These are phyloP conservation scores for Globisporangium irregulare DNA, from an alignment of 352 stramenopile genomes.

Conservation along the genomic window DNA sequence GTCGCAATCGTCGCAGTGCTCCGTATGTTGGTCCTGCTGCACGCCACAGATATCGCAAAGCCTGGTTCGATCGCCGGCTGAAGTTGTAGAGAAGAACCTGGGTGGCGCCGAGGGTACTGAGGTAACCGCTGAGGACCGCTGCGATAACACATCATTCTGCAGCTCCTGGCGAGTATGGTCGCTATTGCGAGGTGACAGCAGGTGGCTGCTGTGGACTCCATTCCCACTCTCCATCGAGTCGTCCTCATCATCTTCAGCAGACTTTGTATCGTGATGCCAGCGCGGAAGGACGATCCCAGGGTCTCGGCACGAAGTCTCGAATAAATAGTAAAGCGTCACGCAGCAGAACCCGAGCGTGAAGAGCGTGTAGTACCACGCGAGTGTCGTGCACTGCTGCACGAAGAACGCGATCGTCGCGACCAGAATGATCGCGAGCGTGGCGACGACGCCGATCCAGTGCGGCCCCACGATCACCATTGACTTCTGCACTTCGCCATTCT, in stretches of 20 bases:
- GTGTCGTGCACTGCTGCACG: conserved; percentile 40
- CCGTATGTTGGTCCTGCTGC: conserved; percentile 51
- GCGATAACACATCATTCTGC: conserved; percentile 8
- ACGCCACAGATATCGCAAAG: conserved; percentile 71
- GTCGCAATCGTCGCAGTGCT: conserved; percentile 93
- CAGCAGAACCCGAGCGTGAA: conserved; percentile 54
- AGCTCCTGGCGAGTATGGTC: not conserved
- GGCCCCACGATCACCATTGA: conserved; percentile 60
- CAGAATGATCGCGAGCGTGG: conserved; percentile 64
- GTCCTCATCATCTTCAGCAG: conserved; percentile 17
- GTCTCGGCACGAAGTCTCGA: conserved; percentile 67
- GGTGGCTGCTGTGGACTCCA: not conserved
- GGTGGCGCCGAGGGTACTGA: not conserved
- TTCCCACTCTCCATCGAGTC: conserved; percentile 1
- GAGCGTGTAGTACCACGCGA: conserved; percentile 56
- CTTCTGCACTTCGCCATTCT: conserved; percentile 24
- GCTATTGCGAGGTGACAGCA: not conserved
- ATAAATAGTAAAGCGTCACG: conserved; percentile 68
- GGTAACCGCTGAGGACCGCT: not conserved
- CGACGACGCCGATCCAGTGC: conserved; percentile 78
- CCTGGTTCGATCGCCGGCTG: conserved; percentile 22
- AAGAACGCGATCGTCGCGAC: conserved; percentile 61
- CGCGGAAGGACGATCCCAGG: conserved; percentile 58
- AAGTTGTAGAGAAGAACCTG: conserved; percentile 12
- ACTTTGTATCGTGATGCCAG: conserved; percentile 21